These are phyloP conservation scores for Asterochloris erici DNA, from an alignment of 139 green algal species.

Conservation along the genomic window DNA sequence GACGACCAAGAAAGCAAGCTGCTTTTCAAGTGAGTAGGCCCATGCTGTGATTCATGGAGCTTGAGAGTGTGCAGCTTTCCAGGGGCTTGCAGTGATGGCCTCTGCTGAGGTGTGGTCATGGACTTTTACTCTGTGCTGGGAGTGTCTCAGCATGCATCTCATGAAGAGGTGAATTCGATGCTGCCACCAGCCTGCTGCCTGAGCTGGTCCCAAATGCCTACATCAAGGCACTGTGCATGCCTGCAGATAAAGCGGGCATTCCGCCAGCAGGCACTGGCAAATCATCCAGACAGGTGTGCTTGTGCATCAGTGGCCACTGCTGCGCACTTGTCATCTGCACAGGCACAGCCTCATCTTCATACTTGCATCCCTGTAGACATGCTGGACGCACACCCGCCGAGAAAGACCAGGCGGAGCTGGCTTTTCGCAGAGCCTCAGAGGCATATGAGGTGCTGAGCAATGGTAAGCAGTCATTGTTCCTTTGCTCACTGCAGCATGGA, in stretches of 20 bases:
- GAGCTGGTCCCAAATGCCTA: too few species aligned
- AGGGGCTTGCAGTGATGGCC: too few species aligned
- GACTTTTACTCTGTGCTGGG: slow-evolving; percentile 15
- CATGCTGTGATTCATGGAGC: too few species aligned
- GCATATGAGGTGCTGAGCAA: slow-evolving; percentile 14
- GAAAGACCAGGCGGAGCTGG: not conserved
- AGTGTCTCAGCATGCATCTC: slow-evolving; percentile 4
- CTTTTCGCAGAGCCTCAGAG: slow-evolving; percentile 2
- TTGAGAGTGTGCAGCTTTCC: too few species aligned
- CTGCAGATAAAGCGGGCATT: slow-evolving; percentile 1
- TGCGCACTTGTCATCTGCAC: too few species aligned
- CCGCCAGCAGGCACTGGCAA: not conserved
- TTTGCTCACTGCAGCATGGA: not conserved
- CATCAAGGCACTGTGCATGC: too few species aligned
- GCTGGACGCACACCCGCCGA: not conserved
- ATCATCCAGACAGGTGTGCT: slow-evolving; percentile 10
- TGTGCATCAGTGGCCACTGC: too few species aligned
- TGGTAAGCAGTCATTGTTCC: not conserved
- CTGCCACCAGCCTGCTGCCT: too few species aligned
- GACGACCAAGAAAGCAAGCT: too few species aligned
- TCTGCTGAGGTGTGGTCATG: not conserved
- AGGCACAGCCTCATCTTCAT: not conserved
- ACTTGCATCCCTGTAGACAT: not conserved
- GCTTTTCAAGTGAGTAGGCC: too few species aligned
- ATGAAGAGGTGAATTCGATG: not conserved